phyloP scores from a whole-genome alignment of 2,329 filamentous ascomycete species.

The Calonectria honghensis region DNA sequence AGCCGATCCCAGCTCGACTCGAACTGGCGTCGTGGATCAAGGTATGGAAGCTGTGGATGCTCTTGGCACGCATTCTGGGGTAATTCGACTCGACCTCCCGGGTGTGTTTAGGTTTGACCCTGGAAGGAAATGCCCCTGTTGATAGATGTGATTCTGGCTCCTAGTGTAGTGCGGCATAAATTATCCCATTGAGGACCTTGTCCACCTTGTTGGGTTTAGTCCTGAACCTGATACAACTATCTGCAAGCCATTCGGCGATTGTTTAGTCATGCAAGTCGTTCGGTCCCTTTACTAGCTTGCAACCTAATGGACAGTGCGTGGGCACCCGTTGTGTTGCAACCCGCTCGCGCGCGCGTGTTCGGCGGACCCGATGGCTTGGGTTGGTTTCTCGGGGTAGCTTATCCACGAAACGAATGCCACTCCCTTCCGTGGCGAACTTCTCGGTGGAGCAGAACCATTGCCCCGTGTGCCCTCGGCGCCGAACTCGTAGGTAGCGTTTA shows the following conservation, averaged over 20 bases:
- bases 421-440: neutral
- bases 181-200: neutral
- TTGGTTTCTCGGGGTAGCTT: neutral
- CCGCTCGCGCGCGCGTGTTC: neutral
- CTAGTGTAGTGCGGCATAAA: neutral
- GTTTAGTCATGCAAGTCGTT: neutral
- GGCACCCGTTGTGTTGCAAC: neutral
- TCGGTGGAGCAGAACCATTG: neutral
- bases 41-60: neutral
- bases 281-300: neutral
- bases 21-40: neutral
- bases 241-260: neutral
- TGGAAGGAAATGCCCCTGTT: neutral
- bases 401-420: too few relatives aligned
- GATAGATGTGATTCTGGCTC: neutral
- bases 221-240: neutral
- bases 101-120: too few relatives aligned
- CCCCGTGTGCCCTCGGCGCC: too few relatives aligned
- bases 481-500: neutral
- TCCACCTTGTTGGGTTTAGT: neutral
- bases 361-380: neutral
- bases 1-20: neutral
- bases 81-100: neutral
- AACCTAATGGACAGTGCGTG: neutral
- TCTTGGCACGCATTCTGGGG: neutral